Evolutionary conservation across 2,329 filamentous ascomycete species (phyloP).

Genomic region (Fusarium cyanostomum): DNA sequence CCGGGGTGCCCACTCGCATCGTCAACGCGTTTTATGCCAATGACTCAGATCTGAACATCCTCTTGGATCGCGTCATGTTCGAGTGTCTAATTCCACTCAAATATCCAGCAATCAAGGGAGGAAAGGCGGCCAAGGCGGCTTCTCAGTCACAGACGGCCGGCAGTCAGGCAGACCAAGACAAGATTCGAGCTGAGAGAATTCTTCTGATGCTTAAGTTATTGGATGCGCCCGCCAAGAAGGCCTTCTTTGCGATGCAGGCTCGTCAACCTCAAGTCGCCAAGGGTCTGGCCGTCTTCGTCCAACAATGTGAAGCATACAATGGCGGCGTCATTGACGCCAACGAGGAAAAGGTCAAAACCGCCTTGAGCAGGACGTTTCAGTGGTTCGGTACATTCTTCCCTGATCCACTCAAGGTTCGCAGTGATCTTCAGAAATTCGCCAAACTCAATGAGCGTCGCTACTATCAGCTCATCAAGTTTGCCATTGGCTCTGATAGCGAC

Average conservation of each 20-base stretch:
- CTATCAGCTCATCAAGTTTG: slow-evolving; percentile 89
- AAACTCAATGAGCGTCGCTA: slow-evolving; percentile 89
- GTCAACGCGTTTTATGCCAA: slow-evolving; percentile 92
- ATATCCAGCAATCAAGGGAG: slow-evolving; percentile 73
- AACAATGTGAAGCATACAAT: slow-evolving; percentile 89
- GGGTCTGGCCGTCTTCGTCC: slow-evolving; percentile 79
- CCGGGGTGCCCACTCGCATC: slow-evolving; percentile 83
- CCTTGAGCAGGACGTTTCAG: slow-evolving; percentile 76
- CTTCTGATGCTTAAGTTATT: slow-evolving; percentile 82
- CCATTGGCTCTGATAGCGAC: slow-evolving; percentile 85
- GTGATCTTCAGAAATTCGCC: slow-evolving; percentile 89
- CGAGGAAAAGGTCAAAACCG: slow-evolving; percentile 73
- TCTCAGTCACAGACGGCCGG: slow-evolving; percentile 59
- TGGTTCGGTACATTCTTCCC: slow-evolving; percentile 80
- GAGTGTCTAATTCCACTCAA: slow-evolving; percentile 90
- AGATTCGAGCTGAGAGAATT: slow-evolving; percentile 84
- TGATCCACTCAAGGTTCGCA: slow-evolving; percentile 74
- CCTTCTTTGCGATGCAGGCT: slow-evolving; percentile 86
- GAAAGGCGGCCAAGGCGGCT: slow-evolving; percentile 68
- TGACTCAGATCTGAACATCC: slow-evolving; percentile 82
- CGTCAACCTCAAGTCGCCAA: slow-evolving; percentile 79
- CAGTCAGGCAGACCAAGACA: slow-evolving; percentile 73
- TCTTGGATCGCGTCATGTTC: slow-evolving; percentile 85
- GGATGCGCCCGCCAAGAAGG: slow-evolving; percentile 80
- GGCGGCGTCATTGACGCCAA: slow-evolving; percentile 83